These are phyloP conservation scores for Boletus subcaerulescens DNA, from an alignment of 768 basidiomycete genomes.

Conservation along the genomic window DNA sequence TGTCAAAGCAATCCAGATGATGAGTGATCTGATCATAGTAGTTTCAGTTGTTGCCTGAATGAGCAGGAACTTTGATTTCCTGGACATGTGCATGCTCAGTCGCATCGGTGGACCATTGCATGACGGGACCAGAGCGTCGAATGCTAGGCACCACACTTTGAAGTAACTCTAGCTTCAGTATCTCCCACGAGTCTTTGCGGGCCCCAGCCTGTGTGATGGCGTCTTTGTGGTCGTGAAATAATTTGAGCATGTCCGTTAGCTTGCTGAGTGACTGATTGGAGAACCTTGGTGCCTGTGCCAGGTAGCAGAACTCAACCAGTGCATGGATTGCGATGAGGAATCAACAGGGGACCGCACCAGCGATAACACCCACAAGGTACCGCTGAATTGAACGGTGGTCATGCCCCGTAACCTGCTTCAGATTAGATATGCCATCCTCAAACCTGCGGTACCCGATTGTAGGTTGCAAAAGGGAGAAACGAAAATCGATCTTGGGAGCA, in stretches of 20 bases:
- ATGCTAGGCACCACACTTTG: neutral
- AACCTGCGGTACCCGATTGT: neutral
- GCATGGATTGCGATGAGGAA: neutral
- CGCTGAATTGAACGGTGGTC: too few species aligned
- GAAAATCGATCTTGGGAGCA: neutral
- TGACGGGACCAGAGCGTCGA: neutral
- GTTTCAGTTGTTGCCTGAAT: too few species aligned
- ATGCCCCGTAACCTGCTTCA: too few species aligned
- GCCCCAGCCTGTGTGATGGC: conserved; percentile 27
- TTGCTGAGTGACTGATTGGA: neutral
- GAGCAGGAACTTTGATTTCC: neutral
- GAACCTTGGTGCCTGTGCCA: neutral
- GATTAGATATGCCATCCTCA: too few species aligned
- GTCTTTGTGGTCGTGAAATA: conserved; percentile 38
- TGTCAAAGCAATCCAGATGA: neutral
- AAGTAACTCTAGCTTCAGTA: neutral
- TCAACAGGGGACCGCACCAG: neutral
- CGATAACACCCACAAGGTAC: neutral
- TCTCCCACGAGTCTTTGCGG: neutral
- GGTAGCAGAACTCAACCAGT: neutral
- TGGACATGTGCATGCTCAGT: neutral
- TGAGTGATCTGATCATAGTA: too few species aligned
- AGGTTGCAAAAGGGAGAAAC: neutral
- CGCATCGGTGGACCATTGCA: neutral
- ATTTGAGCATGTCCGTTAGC: conserved; percentile 15